Evolutionary conservation across 176 grass and related monocot species (phyloP), one percentile per base, ranked within the genome.

Genomic region (Zizania latifolia): DNA sequence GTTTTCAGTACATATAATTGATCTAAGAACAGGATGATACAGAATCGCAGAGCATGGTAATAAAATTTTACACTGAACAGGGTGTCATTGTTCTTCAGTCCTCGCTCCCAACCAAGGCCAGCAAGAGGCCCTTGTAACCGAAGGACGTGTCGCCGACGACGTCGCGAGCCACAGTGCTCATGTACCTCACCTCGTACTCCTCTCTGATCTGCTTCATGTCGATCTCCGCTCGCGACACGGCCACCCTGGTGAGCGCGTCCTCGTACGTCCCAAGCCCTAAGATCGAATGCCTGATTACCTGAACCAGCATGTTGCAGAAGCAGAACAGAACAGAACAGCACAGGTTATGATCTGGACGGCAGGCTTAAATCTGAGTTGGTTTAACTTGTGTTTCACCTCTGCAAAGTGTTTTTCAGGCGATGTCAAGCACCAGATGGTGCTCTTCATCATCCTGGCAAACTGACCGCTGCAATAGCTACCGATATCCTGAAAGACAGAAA

Each of bases 401-500:
- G 86, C 90, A 36, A 89, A 97, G 83, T 97, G 88, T 10, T 91
- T 97, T 10, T 93, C 90, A 41, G 94, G 90, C 14, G 74, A 91
- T 11, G 68, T 57, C 6, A 97, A 29, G 86, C 94, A 93, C 88
- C 83, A 81, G 46, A 97, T 59, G 3, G 86, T 83, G 53, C 34
- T 84, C 75, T 80, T 81, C 21, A 93, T 63, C 83, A 78, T 81
- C 70, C 33, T 61, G n/a, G 70, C 78, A 17, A 91, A 78, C 41
- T 83, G 54, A 32, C 65, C 76, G 37, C 32, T 67, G 71, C 86
- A 84, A 19, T 56, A 78, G 63, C 30, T 45, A 19, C 68, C 78
- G 58, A 93, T 83, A 62, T 93, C 94, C 86, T 97, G 85, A 37
- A 58, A 55, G 33, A 79, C n/a, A 28, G 9, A 34, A 0, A 8